Evolutionary conservation across 1,284 basidiomycete genomes (phyloP).

Genomic region (Cutaneotrichosporon arboriforme): DNA sequence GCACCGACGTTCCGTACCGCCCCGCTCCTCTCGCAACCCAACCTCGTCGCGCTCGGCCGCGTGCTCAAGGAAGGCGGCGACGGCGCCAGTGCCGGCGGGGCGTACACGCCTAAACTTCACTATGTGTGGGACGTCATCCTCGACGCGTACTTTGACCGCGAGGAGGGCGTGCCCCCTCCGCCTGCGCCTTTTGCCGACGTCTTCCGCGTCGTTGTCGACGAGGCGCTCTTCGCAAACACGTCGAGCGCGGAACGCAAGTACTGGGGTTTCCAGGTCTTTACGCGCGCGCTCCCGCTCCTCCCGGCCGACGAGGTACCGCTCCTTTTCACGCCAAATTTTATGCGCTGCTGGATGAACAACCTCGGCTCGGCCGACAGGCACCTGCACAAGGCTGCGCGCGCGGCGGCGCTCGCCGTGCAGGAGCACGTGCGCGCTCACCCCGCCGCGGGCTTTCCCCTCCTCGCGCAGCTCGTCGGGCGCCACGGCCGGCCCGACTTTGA

Average conservation of each 20-base stretch:
- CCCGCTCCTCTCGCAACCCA: constrained; percentile 60
- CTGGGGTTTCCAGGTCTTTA: constrained; percentile 92
- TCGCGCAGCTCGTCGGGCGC: constrained; percentile 78
- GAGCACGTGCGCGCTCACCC: constrained; percentile 70
- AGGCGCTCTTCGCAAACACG: constrained; percentile 76
- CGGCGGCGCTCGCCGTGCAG: constrained; percentile 71
- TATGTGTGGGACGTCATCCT: constrained; percentile 86
- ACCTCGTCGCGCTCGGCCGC: constrained; percentile 66
- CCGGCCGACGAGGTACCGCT: constrained; percentile 57
- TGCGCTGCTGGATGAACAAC: constrained; percentile 96
- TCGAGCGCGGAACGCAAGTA: constrained; percentile 86
- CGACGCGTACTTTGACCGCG: constrained; percentile 59
- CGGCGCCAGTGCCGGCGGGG: constrained; percentile 49
- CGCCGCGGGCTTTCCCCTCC: constrained; percentile 73
- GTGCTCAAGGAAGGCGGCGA: constrained; percentile 59
- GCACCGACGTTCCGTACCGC: constrained; percentile 70
- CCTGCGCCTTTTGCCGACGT: constrained; percentile 77
- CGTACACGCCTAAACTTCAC: constrained; percentile 87
- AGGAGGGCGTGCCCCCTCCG: constrained; percentile 36
- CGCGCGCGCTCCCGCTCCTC: constrained; percentile 68
- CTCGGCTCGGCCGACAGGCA: constrained; percentile 79
- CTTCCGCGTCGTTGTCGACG: constrained; percentile 84
- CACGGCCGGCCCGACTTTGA: constrained; percentile 87
- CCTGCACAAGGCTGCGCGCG: constrained; percentile 78
- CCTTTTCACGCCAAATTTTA: constrained; percentile 91